Percentiles rank a stretch among this genome's conserved stretches.
These are phyloP conservation scores for Nemania bipapillata DNA, from an alignment of 2,329 filamentous ascomycete species.

Conservation along the genomic window DNA sequence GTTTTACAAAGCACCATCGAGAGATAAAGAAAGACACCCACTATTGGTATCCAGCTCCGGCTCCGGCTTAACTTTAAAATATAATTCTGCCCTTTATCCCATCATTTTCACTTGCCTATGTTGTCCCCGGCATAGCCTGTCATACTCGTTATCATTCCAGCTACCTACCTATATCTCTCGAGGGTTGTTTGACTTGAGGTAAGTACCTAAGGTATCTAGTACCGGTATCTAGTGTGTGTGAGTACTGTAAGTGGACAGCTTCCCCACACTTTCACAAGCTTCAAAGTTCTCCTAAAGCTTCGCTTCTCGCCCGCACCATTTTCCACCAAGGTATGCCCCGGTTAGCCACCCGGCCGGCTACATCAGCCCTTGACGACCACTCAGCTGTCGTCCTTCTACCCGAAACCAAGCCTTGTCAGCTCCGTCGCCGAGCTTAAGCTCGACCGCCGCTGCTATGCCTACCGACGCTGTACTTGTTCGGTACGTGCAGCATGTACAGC, in stretches of 20 bases:
- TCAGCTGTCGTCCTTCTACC: constrained; percentile 49
- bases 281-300: constrained; percentile 10
- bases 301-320: constrained; percentile 18
- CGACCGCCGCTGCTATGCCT: constrained; percentile 14
- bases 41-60: constrained; percentile 10
- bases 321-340: constrained; percentile 19
- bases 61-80: not conserved
- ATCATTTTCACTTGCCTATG: not conserved
- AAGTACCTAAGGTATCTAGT: not conserved
- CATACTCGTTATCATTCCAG: not conserved
- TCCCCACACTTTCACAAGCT: constrained; percentile 53
- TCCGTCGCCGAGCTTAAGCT: constrained; percentile 30
- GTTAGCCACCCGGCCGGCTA: constrained; percentile 43
- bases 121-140: not conserved
- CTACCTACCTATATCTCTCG: not conserved
- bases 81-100: not conserved
- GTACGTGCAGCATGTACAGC: no score
- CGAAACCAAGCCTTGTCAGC: constrained; percentile 38
- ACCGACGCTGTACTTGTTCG: not conserved
- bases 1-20: constrained; percentile 8
- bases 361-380: constrained; percentile 42
- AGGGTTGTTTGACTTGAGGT: no score
- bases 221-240: no score
- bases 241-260: constrained; percentile 17
- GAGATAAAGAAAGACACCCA: constrained; percentile 3